A percentile compares a stretch with the other conserved stretches of the same genome.
These are phyloP conservation scores for Cytospora leucostoma DNA, from an alignment of 2,329 filamentous ascomycete genomes.

Conservation along the genomic window DNA sequence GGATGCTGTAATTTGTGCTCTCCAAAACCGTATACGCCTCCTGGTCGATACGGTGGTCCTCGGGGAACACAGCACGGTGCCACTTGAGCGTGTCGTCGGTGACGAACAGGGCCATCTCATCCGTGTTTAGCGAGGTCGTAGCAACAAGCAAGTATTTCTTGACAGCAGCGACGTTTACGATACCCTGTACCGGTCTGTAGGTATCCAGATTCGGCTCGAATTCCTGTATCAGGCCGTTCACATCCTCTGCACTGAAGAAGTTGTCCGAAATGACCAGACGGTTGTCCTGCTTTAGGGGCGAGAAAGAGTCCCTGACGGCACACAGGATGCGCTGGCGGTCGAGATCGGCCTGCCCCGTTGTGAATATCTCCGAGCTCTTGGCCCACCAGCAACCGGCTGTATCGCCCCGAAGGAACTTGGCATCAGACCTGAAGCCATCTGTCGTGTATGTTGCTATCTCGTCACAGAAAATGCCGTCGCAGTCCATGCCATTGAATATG, in stretches of 20 bases:
- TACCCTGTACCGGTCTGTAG: slow-evolving; percentile 72
- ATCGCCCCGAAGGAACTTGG: slow-evolving; percentile 65
- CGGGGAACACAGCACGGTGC: slow-evolving; percentile 89
- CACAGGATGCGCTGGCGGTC: slow-evolving; percentile 77
- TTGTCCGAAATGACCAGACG: slow-evolving; percentile 79
- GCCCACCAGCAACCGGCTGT: slow-evolving; percentile 87
- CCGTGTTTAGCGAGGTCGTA: slow-evolving; percentile 74
- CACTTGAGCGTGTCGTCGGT: slow-evolving; percentile 81
- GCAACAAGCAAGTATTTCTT: slow-evolving; percentile 88
- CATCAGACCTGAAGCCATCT: slow-evolving; percentile 75
- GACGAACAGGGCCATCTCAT: slow-evolving; percentile 90
- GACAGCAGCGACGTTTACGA: slow-evolving; percentile 79
- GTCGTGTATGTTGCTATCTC: slow-evolving; percentile 73
- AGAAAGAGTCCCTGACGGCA: slow-evolving; percentile 73
- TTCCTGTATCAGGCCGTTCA: slow-evolving; percentile 54
- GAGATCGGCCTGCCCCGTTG: slow-evolving; percentile 63
- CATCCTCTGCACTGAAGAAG: slow-evolving; percentile 65
- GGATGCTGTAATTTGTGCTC: slow-evolving; percentile 96
- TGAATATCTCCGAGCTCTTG: slow-evolving; percentile 72
- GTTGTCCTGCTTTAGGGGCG: slow-evolving; percentile 71
- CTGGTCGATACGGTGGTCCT: slow-evolving; percentile 76
- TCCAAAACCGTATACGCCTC: slow-evolving; percentile 92
- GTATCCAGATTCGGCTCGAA: slow-evolving; percentile 77
- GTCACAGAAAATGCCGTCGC: slow-evolving; percentile 63
- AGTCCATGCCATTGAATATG: slow-evolving; percentile 77